Percentiles rank a stretch among this genome's conserved stretches.
Conservation (phyloP, 345 rosid species). For the Aegle marmelos region DNA sequence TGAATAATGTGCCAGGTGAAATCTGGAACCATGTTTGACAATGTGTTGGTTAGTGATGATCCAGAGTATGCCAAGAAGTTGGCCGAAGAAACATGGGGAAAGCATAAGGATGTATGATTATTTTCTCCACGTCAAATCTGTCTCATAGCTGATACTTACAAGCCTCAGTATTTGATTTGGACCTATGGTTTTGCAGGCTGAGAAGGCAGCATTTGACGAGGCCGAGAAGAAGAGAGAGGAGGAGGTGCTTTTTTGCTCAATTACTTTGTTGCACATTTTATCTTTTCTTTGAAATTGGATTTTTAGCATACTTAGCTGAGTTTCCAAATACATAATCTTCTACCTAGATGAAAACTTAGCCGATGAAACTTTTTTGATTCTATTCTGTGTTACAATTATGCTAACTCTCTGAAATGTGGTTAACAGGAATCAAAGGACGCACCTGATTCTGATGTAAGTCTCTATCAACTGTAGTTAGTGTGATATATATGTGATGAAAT, state of each 20-base stretch:
- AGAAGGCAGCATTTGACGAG: constrained; percentile 94
- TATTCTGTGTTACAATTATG: neutral
- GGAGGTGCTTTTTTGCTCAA: constrained; percentile 48
- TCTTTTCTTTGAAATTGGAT: neutral
- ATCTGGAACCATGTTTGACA: constrained; percentile 94
- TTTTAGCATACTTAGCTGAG: neutral
- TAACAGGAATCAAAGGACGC: constrained; percentile 68
- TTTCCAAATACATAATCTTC: neutral
- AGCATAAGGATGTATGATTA: constrained; percentile 76
- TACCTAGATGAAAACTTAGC: neutral
- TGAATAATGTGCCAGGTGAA: constrained; percentile 54
- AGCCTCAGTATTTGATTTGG: constrained; percentile 16
- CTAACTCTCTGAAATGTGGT: constrained; percentile 4
- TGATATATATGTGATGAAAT: neutral
- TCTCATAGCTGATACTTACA: neutral
- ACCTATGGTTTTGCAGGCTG: constrained; percentile 55
- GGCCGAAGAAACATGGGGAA: constrained; percentile 96
- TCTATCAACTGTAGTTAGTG: neutral
- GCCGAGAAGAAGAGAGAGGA: constrained; percentile 79
- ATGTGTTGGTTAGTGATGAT: constrained; percentile 75
- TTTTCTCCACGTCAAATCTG: neutral
- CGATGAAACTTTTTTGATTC: neutral
- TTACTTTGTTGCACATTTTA: neutral
- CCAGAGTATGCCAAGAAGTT: constrained; percentile 79
- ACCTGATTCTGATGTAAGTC: constrained; percentile 79